Percentiles rank a stretch among this genome's conserved stretches.
Conservation (phyloP, 169 alveolate genomes). For the Plasmodium coatneyi region DNA sequence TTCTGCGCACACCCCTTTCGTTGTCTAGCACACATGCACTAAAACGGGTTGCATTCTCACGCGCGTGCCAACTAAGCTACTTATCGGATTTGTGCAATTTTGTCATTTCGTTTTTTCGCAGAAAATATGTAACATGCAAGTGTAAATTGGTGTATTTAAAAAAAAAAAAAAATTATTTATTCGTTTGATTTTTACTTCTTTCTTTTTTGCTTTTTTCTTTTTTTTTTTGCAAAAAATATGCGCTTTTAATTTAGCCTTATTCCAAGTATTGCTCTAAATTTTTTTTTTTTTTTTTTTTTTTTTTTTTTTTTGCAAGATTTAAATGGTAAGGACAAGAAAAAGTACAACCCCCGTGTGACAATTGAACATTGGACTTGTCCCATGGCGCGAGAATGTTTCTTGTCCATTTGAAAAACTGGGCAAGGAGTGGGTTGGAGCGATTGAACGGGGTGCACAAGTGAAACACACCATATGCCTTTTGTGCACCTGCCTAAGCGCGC, state of each 20-base stretch:
- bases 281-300: slow-evolving; percentile 2
- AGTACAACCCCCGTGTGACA: neutral
- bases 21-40: slow-evolving; percentile 34
- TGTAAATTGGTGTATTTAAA: neutral
- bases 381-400: neutral
- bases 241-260: neutral
- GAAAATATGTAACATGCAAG: neutral
- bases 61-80: neutral
- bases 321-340: slow-evolving; percentile 37
- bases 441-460: neutral
- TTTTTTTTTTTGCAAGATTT: slow-evolving; percentile 3
- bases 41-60: slow-evolving; percentile 3
- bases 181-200: slow-evolving; percentile 1
- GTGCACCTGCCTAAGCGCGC: neutral
- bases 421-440: neutral
- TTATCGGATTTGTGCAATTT: neutral
- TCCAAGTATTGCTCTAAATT: neutral
- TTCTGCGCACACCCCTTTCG: neutral
- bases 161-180: neutral
- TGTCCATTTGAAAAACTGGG: neutral
- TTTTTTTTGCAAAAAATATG: neutral
- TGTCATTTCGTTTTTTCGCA: slow-evolving; percentile 1
- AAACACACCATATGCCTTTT: neutral
- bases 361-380: neutral
- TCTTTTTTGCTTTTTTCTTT: neutral